Conservation (phyloP, 2,329 filamentous ascomycete species). For the Tolypocladium album region DNA sequence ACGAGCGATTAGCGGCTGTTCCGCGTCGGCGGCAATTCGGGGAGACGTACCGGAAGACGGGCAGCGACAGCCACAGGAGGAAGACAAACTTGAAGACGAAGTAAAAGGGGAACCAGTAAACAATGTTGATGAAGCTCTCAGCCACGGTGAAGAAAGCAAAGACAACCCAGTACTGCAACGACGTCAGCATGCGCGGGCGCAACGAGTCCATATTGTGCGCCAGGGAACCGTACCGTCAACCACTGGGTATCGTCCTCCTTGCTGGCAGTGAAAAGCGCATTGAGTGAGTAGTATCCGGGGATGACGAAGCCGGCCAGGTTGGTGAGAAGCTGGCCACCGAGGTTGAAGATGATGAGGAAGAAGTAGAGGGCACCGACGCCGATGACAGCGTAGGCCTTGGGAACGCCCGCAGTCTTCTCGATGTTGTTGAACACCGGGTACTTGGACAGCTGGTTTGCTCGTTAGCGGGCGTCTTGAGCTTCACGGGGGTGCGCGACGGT, state of each 20-base stretch:
- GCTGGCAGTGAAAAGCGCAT: conserved; percentile 60
- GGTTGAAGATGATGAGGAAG: conserved; percentile 88
- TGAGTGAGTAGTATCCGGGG: conserved; percentile 74
- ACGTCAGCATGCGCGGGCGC: conserved; percentile 8
- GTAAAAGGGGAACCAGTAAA: conserved; percentile 98
- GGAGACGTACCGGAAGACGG: conserved; percentile 70
- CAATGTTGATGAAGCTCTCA: conserved; percentile 73
- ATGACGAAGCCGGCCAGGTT: conserved; percentile 78
- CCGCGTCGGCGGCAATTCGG: background rate
- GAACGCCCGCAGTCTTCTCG: conserved; percentile 72
- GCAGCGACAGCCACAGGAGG: conserved; percentile 94
- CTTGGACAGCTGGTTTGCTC: conserved; percentile 58
- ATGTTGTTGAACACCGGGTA: conserved; percentile 76
- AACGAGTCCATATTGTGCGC: background rate
- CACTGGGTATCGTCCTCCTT: conserved; percentile 77
- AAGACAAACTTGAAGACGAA: conserved; percentile 99
- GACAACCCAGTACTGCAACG: conserved; percentile 72
- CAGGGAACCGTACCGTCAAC: conserved; percentile 48
- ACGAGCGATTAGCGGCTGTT: background rate
- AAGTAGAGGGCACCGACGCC: conserved; percentile 72
- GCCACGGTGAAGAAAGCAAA: conserved; percentile 73
- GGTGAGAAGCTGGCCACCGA: conserved; percentile 77
- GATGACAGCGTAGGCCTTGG: conserved; percentile 76
- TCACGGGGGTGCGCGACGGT: background rate
- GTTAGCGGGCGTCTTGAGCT: conserved; percentile 6